phyloP scores from a whole-genome alignment of 2,329 filamentous ascomycete species.

The Fusarium begoniae region DNA sequence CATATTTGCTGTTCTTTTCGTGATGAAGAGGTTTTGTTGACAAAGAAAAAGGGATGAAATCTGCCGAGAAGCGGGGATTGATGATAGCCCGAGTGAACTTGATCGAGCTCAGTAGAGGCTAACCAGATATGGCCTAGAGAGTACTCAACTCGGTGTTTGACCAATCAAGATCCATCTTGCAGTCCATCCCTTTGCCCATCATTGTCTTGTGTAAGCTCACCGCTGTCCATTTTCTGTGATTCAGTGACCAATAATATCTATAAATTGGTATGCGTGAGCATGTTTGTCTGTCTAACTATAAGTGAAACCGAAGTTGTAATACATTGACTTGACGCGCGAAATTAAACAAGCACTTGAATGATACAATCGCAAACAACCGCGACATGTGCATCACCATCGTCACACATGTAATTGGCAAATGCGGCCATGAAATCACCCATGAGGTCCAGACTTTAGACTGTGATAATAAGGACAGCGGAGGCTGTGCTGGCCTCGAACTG shows the following conservation, averaged over 20 bases:
- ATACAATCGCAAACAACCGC: accelerated
- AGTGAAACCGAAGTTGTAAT: accelerated
- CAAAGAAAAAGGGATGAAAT: neutral
- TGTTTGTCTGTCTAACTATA: accelerated
- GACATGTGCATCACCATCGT: neutral
- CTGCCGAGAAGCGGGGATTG: neutral
- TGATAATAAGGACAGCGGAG: neutral
- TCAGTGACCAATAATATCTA: too few species aligned
- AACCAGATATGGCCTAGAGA: neutral
- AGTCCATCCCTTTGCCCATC: accelerated
- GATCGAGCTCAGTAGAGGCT: neutral
- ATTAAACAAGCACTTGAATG: neutral
- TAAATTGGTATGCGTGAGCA: neutral
- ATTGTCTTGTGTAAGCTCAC: neutral
- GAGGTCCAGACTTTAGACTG: neutral
- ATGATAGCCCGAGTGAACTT: neutral
- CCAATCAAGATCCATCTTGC: neutral
- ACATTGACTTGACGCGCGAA: accelerated
- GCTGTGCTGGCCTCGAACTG: neutral
- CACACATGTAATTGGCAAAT: neutral
- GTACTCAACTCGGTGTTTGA: accelerated
- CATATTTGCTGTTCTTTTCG: neutral
- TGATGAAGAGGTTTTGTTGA: neutral
- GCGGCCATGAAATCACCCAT: neutral
- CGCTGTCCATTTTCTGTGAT: too few species aligned